A percentile compares a stretch with the other conserved stretches of the same genome.
Evolutionary conservation across 805 yeast genomes (phyloP).

Genomic region (Hanseniaspora thailandica): DNA sequence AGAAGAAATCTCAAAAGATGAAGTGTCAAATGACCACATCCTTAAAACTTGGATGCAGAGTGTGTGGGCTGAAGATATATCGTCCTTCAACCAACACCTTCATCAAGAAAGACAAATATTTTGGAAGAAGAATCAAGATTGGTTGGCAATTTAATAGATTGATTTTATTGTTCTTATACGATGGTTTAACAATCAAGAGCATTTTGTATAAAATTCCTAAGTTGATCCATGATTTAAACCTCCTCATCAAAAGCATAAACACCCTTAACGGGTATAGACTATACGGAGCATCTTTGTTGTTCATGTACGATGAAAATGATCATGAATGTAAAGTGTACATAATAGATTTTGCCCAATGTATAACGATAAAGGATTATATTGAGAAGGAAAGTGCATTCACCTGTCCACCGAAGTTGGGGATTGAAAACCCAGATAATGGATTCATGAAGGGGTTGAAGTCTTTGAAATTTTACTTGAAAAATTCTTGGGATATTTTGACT

Average conservation of each 20-base stretch:
- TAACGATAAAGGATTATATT: conserved; percentile 47
- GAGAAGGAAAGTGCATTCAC: conserved; percentile 33
- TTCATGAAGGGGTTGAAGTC: conserved; percentile 71
- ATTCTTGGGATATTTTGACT: conserved; percentile 47
- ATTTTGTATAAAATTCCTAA: conserved; percentile 56
- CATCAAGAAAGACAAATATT: conserved; percentile 76
- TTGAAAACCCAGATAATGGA: conserved; percentile 57
- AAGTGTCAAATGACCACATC: conserved; percentile 80
- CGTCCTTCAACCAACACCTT: conserved; percentile 36
- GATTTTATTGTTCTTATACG: conserved; percentile 64
- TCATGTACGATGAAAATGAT: conserved; percentile 59
- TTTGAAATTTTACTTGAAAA: conserved; percentile 53
- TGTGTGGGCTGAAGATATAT: conserved; percentile 92
- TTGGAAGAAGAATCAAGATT: conserved; percentile 63
- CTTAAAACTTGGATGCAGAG: conserved; percentile 69
- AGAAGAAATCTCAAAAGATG: conserved; percentile 63
- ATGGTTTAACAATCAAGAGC: conserved; percentile 50
- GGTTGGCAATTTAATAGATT: conserved; percentile 72
- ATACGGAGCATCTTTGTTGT: conserved; percentile 78
- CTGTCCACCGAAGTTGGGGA: conserved; percentile 62
- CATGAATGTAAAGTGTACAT: conserved; percentile 43
- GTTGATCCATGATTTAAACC: conserved; percentile 48
- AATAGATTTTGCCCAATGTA: conserved; percentile 92
- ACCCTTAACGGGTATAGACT: conserved; percentile 65
- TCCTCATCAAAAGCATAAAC: conserved; percentile 43